phyloP scores from a whole-genome alignment of 805 yeast species.

The Teunomyces barrocoloradensis region DNA sequence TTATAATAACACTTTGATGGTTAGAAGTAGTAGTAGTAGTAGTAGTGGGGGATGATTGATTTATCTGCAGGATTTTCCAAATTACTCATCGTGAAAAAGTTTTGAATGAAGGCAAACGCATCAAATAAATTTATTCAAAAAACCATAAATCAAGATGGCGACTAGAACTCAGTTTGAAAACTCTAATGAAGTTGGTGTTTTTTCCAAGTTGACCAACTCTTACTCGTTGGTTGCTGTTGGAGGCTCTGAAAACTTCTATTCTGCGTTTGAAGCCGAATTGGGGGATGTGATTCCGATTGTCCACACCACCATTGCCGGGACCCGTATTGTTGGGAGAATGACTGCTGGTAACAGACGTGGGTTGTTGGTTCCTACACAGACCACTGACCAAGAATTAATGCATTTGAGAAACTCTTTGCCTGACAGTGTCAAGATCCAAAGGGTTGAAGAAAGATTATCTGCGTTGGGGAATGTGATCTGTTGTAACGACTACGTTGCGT shows the following conservation, averaged over 20 bases:
- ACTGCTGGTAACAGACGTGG: conserved; percentile 99
- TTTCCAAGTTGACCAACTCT: conserved; percentile 91
- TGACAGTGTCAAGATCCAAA: conserved; percentile 89
- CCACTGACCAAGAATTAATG: conserved; percentile 97
- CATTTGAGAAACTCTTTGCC: conserved; percentile 96
- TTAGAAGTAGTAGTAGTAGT: not conserved
- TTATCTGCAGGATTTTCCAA: not conserved
- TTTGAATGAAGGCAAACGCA: conserved; percentile 1
- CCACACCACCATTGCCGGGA: conserved; percentile 97
- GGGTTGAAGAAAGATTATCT: conserved; percentile 95
- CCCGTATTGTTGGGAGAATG: conserved; percentile 96
- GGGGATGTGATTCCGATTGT: conserved; percentile 96
- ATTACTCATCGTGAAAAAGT: conserved; percentile 8
- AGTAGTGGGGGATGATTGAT: too few species aligned
- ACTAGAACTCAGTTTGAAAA: conserved; percentile 49
- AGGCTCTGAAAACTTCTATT: conserved; percentile 79
- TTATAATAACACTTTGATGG: not conserved
- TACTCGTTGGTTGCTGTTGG: conserved; percentile 96
- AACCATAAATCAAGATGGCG: conserved; percentile 29
- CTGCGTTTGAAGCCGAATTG: conserved; percentile 96
- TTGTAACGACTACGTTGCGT: conserved; percentile 97
- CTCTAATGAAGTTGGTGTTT: conserved; percentile 76
- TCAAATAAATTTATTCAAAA: not conserved
- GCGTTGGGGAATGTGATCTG: conserved; percentile 98
- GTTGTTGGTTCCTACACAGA: conserved; percentile 91